Base-by-base conservation (phyloP, 2,329 filamentous ascomycete genomes). In the Harringtonia aguacate region DNA sequence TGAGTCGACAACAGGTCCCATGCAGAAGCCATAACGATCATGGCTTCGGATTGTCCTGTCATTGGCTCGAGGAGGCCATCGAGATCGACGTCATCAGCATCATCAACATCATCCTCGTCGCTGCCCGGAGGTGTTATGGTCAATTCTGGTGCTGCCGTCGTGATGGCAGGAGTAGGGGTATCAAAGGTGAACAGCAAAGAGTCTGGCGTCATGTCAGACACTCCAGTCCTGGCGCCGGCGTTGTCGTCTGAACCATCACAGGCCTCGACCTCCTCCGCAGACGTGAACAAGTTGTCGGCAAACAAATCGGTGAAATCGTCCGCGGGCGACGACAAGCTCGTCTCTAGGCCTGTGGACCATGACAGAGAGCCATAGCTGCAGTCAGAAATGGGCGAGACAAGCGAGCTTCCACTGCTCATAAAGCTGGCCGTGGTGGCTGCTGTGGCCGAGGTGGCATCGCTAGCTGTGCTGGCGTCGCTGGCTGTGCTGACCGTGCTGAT, bases 1-100 rank as follows among this genome's bases (percentile, higher is more conserved):
- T 75, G 71, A 48, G 68, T 58, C 30, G 66, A 57, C 21, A 77
- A 55, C 6, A 66, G 55, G 41, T 68, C 65, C 64, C 66, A 72
- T 4, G 63, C 62, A 8, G 65, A 61, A 6, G 52, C 55, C n/a
- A 72, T 59, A 4, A 76, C 54, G 3, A 62, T 56, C 49, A 44
- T 46, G n/a, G 45, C 28, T 5, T 36, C 46, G 2, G 36, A 41
- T 27, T 21, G 33, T 18, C 36, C 28, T 10, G 28, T n/a, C 29
- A 41, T 27, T 4, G 41, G n/a, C 7, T 37, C n/a, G 31, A 31
- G 22, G 2, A 24, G n/a, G 13, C 43, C 39, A 27, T 30, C 22
- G 7, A 7, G 5, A 14, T 39, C 40, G 24, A 27, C 24, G 24
- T 27, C 24, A 27, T 27, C 24, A 14, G 8, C 15, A 28, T 20